These are phyloP conservation scores for Karstenula rhodostoma DNA, from an alignment of 2,329 filamentous ascomycete species.

Conservation along the genomic window DNA sequence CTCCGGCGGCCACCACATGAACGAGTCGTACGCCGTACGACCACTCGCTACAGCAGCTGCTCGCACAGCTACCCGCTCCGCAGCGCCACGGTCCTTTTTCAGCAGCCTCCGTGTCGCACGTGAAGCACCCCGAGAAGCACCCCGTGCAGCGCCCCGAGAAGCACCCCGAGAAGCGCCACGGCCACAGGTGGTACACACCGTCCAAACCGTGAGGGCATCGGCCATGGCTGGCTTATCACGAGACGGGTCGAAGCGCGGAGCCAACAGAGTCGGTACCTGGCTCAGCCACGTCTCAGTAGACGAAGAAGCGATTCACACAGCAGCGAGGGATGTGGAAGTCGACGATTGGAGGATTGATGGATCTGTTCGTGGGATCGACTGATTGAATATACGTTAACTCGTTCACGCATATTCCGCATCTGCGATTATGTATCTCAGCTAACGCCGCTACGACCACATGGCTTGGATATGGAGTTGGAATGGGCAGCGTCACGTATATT, in stretches of 20 bases:
- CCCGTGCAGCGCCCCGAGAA: slow-evolving; percentile 27
- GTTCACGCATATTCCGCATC: background rate
- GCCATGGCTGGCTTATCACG: slow-evolving; percentile 49
- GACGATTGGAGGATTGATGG: slow-evolving; percentile 48
- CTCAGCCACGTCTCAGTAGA: slow-evolving; percentile 48
- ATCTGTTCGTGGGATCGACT: slow-evolving; percentile 47
- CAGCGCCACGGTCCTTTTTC: slow-evolving; percentile 36
- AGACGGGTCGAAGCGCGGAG: slow-evolving; percentile 46
- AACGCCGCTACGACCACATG: background rate
- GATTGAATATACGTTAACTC: slow-evolving; percentile 22
- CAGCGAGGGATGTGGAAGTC: slow-evolving; percentile 42
- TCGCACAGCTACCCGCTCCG: slow-evolving; percentile 35
- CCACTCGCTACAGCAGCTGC: slow-evolving; percentile 38
- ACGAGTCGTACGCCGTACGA: slow-evolving; percentile 56
- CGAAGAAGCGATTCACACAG: slow-evolving; percentile 45
- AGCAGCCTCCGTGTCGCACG: slow-evolving; percentile 37
- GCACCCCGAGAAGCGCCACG: slow-evolving; percentile 20
- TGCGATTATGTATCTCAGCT: slow-evolving; percentile 1
- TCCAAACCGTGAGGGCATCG: slow-evolving; percentile 31
- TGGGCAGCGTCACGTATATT: slow-evolving; percentile 1
- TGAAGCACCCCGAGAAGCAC: slow-evolving; percentile 25
- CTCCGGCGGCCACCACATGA: slow-evolving; percentile 66
- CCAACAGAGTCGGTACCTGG: slow-evolving; percentile 51
- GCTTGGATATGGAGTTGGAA: background rate
- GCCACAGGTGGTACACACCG: slow-evolving; percentile 23